phyloP scores from a whole-genome alignment of 2,329 filamentous ascomycete species.

The Beauveria brongniartii region DNA sequence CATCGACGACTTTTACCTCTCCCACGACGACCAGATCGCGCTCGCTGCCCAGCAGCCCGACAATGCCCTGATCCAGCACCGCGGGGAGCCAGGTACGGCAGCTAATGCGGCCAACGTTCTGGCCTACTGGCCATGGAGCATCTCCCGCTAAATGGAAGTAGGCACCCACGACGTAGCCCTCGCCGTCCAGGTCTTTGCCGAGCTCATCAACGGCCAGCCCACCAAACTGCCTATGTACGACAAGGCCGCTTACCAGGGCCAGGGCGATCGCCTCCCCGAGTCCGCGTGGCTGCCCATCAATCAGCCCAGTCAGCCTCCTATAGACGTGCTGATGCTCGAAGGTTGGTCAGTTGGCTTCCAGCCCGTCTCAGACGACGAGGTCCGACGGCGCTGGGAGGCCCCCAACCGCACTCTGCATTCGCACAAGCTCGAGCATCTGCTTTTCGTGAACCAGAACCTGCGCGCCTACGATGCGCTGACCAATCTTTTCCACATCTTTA shows the following conservation, averaged over 20 bases:
- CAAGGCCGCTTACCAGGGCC: conserved; percentile 68
- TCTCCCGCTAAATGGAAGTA: conserved; percentile 9
- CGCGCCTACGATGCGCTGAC: conserved; percentile 41
- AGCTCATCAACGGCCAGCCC: conserved; percentile 43
- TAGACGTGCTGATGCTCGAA: conserved; percentile 69
- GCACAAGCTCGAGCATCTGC: conserved; percentile 41
- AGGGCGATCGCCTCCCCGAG: conserved; percentile 64
- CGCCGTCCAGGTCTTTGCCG: conserved; percentile 51
- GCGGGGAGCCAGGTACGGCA: conserved; percentile 65
- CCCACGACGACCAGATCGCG: conserved; percentile 56
- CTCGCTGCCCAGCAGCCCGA: conserved; percentile 57
- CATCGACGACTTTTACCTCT: conserved; percentile 85
- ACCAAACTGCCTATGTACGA: conserved; percentile 68
- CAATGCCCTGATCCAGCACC: conserved; percentile 71
- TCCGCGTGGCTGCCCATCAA: conserved; percentile 54
- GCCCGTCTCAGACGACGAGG: conserved; percentile 42
- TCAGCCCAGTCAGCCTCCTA: conserved; percentile 36
- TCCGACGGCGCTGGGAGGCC: conserved; percentile 44
- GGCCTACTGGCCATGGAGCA: not conserved
- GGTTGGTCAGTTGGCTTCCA: conserved; percentile 89
- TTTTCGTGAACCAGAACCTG: conserved; percentile 42
- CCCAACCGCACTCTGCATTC: conserved; percentile 39
- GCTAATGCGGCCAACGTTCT: not conserved
- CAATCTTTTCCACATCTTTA: conserved; percentile 43
- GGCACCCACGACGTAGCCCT: conserved; percentile 67